Conservation (phyloP, 1,139 yeast genomes). For the Blastobotrys indianensis region DNA sequence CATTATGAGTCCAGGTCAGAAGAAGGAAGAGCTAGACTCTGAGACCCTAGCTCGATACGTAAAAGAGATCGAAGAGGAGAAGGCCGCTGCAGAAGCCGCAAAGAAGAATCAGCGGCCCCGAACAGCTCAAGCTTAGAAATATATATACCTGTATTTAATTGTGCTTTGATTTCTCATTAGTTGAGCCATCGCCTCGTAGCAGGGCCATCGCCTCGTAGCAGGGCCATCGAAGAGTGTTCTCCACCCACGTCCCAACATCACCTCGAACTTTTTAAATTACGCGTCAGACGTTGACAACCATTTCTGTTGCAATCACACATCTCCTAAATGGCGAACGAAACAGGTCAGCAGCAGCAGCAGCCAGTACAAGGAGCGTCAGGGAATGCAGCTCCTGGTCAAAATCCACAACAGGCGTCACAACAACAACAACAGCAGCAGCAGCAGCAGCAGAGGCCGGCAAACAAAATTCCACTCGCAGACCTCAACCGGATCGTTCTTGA, state of each 20-base stretch:
- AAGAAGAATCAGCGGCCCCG: slow-evolving; percentile 44
- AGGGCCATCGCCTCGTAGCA: too few species aligned
- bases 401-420: slow-evolving; percentile 14
- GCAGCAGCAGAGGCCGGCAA: slow-evolving; percentile 14
- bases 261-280: too few species aligned
- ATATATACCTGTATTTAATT: background rate
- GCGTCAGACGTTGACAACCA: too few species aligned
- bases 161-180: background rate
- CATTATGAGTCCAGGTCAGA: slow-evolving; percentile 65
- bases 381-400: slow-evolving; percentile 2
- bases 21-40: slow-evolving; percentile 40
- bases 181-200: too few species aligned
- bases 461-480: slow-evolving; percentile 41
- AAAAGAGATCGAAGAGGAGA: slow-evolving; percentile 82
- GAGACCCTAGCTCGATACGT: slow-evolving; percentile 77
- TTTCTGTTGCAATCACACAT: background rate
- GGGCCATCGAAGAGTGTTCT: too few species aligned
- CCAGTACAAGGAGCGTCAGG: slow-evolving; percentile 10
- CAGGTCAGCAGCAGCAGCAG: slow-evolving; percentile 1
- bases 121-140: background rate
- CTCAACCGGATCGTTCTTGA: slow-evolving; percentile 86
- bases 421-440: slow-evolving; percentile 14
- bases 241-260: too few species aligned
- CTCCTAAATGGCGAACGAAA: slow-evolving; percentile 2
- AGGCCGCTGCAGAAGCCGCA: slow-evolving; percentile 84